A percentile compares a stretch with the other conserved stretches of the same genome.
These are phyloP conservation scores for Fagus sylvatica DNA, from an alignment of 306 rosid species.

Conservation along the genomic window DNA sequence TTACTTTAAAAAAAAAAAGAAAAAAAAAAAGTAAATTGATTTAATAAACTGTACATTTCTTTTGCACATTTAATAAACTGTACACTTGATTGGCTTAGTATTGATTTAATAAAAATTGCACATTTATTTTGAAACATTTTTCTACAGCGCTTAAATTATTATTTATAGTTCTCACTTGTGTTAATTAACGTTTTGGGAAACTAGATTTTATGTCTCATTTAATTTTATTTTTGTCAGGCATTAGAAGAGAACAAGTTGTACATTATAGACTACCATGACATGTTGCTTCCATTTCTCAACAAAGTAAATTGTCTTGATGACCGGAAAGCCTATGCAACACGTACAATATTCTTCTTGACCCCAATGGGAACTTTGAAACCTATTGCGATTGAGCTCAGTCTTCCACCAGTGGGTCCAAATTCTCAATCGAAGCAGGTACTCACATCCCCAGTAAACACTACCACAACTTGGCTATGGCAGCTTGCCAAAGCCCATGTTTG, in stretches of 20 bases:
- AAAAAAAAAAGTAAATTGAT: no score
- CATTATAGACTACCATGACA: conserved; percentile 38
- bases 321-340: conserved; percentile 45
- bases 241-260: conserved; percentile 39
- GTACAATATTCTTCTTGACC: conserved; percentile 43
- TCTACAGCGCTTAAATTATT: no score
- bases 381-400: conserved; percentile 46
- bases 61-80: no score
- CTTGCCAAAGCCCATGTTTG: conserved; percentile 44
- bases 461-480: conserved; percentile 40
- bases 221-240: conserved; percentile 25
- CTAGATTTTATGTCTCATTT: background rate
- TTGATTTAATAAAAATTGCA: no score
- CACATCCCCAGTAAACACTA: conserved; percentile 33
- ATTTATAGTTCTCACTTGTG: background rate
- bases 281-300: conserved; percentile 39
- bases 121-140: no score
- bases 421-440: conserved; percentile 31
- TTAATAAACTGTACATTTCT: no score
- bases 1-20: no score
- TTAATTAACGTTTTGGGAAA: no score
- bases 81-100: no score
- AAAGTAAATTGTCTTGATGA: conserved; percentile 37
- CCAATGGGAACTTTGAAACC: conserved; percentile 42
- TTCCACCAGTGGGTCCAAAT: conserved; percentile 28